Base-by-base conservation (phyloP, 352 stramenopile genomes). In the Globisporangium cederbergense region DNA sequence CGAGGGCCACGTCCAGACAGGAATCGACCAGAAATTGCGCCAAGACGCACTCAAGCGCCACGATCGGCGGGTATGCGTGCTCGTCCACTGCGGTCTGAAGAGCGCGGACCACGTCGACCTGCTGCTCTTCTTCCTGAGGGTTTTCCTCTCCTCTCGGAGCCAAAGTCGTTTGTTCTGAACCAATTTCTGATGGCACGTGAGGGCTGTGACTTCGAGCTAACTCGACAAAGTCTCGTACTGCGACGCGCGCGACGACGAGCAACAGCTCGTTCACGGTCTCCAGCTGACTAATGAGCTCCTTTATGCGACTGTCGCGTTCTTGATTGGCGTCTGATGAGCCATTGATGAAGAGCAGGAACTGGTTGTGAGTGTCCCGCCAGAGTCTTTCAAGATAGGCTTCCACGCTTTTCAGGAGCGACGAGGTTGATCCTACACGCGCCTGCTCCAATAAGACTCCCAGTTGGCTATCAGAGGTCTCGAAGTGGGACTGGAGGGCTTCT, bases 11-110 rank as follows among this genome's bases (percentile, higher is more conserved):
- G 36, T 86, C 79, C 32, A 85, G 47, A 9, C 67, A 72, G 0
- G 70, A 80, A 22, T 86, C 74, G 2, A 83, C 60, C 14, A 83
- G 36, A n/a, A 68, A 75, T 67, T 88, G 79, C 3, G 74, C 74
- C 20, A 86, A 85, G 0, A 83, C 54, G 8, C 58, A 59, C 51
- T 86, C 79, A 5, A 70, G 68, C 14, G 76, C 58, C 25, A 88
- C 74, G n/a, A 75, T 38, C 25, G 58, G 40, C 2, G 77, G 75
- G 45, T 83, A 86, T 30, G 62, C 64, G 30, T 70, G 68, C n/a
- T 77, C 47, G 3, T 70, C 55, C 3, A 77, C 38, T 0, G 68
- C 71, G n/a, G 59, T 30, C 52, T 82, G 64, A 4, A 86, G 65
- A 22, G 70, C 70, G 7, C 42, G 52, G 4, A 67, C 11, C 11